A percentile compares a stretch with the other conserved stretches of the same genome.
These are phyloP conservation scores for Aspergillus carbonarius DNA, from an alignment of 2,329 filamentous ascomycete genomes.

Conservation along the genomic window DNA sequence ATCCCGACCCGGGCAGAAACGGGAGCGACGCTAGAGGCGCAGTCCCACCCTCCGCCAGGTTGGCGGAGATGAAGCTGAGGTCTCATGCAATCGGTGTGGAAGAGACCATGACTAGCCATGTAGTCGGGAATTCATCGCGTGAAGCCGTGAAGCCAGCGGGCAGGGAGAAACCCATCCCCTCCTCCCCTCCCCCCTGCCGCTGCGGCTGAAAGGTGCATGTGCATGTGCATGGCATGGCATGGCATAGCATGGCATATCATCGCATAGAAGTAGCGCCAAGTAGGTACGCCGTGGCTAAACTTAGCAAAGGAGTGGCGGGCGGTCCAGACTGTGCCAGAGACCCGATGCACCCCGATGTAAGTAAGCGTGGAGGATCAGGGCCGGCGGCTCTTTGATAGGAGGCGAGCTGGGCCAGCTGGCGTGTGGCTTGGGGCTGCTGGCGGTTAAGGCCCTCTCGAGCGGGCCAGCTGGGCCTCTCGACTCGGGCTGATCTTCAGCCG, in stretches of 20 bases:
- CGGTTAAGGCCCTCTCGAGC: background rate
- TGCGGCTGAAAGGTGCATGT: slow-evolving; percentile 1
- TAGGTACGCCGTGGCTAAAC: background rate
- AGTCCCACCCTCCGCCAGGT: background rate
- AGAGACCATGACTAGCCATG: background rate
- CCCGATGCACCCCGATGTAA: background rate
- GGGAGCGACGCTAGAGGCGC: background rate
- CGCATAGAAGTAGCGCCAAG: background rate
- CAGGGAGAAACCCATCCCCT: too few species aligned
- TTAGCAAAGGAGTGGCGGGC: background rate
- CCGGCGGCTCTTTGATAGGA: background rate
- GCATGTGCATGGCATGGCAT: background rate
- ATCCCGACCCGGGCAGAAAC: background rate
- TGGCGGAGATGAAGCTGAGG: background rate
- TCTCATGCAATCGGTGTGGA: background rate
- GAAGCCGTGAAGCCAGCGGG: too few species aligned
- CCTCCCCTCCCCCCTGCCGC: background rate
- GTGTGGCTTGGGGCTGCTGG: slow-evolving; percentile 1
- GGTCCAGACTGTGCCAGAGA: background rate
- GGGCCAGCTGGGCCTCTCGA: background rate
- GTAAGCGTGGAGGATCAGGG: background rate
- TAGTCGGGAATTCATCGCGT: too few species aligned
- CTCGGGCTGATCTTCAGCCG: slow-evolving; percentile 1
- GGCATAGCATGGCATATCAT: background rate
- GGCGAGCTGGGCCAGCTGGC: background rate